phyloP scores from a whole-genome alignment of 768 basidiomycete species.

The Cubamyces sp. region DNA sequence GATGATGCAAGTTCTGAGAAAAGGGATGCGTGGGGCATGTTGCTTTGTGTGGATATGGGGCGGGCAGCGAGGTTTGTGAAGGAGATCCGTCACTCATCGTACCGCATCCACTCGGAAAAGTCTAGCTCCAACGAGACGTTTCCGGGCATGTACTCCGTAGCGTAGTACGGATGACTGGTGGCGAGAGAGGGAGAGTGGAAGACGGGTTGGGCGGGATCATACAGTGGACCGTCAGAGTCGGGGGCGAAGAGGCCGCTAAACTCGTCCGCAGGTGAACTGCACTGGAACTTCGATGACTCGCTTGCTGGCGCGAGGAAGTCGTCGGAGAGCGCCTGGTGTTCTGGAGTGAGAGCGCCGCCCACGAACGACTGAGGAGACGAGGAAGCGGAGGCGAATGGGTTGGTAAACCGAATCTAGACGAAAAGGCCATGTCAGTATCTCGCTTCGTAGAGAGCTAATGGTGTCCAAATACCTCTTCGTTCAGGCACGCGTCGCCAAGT shows the following conservation, averaged over 20 bases:
- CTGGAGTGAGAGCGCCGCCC: not conserved
- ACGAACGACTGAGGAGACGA: not conserved
- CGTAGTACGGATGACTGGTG: not conserved
- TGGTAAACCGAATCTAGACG: slow-evolving; percentile 3
- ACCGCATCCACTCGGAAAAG: slow-evolving; percentile 23
- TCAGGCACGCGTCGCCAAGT: slow-evolving; percentile 1
- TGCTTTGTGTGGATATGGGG: not conserved
- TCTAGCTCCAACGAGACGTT: not conserved
- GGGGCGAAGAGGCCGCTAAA: slow-evolving; percentile 1
- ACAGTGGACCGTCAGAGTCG: not conserved
- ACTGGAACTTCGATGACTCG: not conserved
- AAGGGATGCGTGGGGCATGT: not conserved
- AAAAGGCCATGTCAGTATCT: not conserved
- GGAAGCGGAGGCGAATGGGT: slow-evolving; percentile 6
- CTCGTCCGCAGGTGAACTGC: not conserved
- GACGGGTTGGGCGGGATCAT: not conserved
- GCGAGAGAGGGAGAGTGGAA: not conserved
- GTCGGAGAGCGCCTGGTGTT: slow-evolving; percentile 1
- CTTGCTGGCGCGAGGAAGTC: slow-evolving; percentile 12
- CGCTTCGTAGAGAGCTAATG: no score
- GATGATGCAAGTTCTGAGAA: not conserved
- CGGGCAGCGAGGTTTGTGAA: not conserved
- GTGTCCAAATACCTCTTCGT: slow-evolving; percentile 2
- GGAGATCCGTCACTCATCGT: not conserved
- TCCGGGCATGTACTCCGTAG: slow-evolving; percentile 6